phyloP scores from a whole-genome alignment of 805 yeast species.

The Zygosaccharomyces rouxii region DNA sequence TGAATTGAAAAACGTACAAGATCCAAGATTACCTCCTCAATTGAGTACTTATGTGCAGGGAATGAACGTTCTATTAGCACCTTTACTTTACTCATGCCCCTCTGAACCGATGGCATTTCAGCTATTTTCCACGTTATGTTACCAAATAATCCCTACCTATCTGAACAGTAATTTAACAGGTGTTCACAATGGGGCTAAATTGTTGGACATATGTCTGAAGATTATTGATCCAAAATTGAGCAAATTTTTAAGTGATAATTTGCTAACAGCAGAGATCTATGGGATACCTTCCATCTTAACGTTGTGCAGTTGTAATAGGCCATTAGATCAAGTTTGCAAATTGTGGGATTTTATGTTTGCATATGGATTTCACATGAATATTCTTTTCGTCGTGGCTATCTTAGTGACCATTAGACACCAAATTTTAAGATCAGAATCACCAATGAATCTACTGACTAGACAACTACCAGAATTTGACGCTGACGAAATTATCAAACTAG shows the following conservation, averaged over 20 bases:
- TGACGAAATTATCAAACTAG: slow-evolving; percentile 67
- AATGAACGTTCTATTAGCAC: slow-evolving; percentile 81
- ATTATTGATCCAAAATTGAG: slow-evolving; percentile 70
- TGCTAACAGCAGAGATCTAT: slow-evolving; percentile 77
- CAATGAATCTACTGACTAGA: slow-evolving; percentile 70
- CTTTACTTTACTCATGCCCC: slow-evolving; percentile 67
- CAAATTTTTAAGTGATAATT: slow-evolving; percentile 38
- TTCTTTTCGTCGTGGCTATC: slow-evolving; percentile 80
- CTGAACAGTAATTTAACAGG: slow-evolving; percentile 74
- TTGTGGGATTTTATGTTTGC: slow-evolving; percentile 92
- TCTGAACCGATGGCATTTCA: slow-evolving; percentile 86
- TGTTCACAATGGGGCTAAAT: slow-evolving; percentile 65
- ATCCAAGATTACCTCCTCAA: slow-evolving; percentile 11
- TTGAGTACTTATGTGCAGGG: slow-evolving; percentile 73
- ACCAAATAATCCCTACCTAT: slow-evolving; percentile 68
- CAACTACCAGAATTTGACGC: slow-evolving; percentile 65
- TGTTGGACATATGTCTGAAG: slow-evolving; percentile 70
- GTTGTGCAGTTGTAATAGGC: slow-evolving; percentile 83
- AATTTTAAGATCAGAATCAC: slow-evolving; percentile 52
- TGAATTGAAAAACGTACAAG: slow-evolving; percentile 13
- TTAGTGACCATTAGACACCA: slow-evolving; percentile 61
- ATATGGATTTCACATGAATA: slow-evolving; percentile 84
- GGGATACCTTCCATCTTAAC: slow-evolving; percentile 84
- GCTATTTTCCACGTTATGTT: slow-evolving; percentile 57
- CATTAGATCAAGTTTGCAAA: slow-evolving; percentile 65